Evolutionary conservation across 345 rosid species (phyloP).

Genomic region (Linum lewisii): DNA sequence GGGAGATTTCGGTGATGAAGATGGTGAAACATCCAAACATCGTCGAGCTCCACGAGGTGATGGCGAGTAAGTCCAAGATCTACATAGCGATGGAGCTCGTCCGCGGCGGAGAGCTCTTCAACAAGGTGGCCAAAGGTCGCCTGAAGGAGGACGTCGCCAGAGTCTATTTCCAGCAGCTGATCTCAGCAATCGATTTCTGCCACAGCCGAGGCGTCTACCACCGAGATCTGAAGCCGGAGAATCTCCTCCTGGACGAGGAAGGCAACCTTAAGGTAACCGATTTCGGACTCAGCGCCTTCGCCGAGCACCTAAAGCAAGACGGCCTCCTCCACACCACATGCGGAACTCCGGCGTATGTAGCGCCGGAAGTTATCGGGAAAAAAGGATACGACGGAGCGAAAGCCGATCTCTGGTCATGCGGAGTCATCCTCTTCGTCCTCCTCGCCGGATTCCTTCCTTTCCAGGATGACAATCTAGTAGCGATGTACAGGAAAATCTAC

Average conservation of each 20-base stretch:
- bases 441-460: constrained; percentile 86
- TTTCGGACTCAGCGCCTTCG: constrained; percentile 75
- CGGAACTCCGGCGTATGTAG: constrained; percentile 88
- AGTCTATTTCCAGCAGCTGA: constrained; percentile 67
- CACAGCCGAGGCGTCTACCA: constrained; percentile 92
- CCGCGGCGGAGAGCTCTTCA: constrained; percentile 79
- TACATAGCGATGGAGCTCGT: constrained; percentile 93
- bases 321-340: constrained; percentile 77
- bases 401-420: constrained; percentile 95
- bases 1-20: constrained; percentile 93
- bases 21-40: constrained; percentile 81
- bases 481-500: constrained; percentile 78
- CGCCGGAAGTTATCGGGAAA: constrained; percentile 79
- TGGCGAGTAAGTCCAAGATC: constrained; percentile 94
- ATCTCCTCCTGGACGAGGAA: constrained; percentile 62
- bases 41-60: constrained; percentile 80
- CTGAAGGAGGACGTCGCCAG: constrained; percentile 64
- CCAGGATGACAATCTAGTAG: constrained; percentile 68
- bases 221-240: constrained; percentile 86
- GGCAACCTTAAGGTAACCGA: constrained; percentile 78
- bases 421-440: constrained; percentile 76
- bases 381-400: constrained; percentile 89
- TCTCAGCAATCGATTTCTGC: constrained; percentile 82
- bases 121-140: constrained; percentile 54
- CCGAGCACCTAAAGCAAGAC: constrained; percentile 69